Evolutionary conservation across 768 basidiomycete species (phyloP).

Genomic region (Hygrophorus pudorinus): DNA sequence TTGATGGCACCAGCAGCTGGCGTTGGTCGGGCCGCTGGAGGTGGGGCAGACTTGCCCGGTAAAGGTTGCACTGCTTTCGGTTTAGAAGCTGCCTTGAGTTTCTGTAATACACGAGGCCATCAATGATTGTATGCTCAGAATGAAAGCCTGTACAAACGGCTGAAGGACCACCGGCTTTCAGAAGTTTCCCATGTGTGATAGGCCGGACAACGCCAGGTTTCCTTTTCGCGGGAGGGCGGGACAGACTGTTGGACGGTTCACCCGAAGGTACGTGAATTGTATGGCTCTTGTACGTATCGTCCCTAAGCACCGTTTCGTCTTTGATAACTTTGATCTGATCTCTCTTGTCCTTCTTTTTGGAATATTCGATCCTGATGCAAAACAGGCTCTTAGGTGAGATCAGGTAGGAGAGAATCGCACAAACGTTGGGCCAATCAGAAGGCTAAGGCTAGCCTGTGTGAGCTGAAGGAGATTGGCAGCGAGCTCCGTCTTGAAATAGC

Average conservation of each 20-base stretch:
- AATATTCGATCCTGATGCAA: slow-evolving; percentile 65
- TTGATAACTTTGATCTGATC: slow-evolving; percentile 79
- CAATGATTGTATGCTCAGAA: not conserved
- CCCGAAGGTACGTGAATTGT: slow-evolving; percentile 82
- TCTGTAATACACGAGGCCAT: slow-evolving; percentile 21
- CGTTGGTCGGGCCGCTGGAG: slow-evolving; percentile 24
- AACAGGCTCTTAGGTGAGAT: not conserved
- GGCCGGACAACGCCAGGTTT: slow-evolving; percentile 84
- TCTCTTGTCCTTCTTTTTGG: slow-evolving; percentile 96
- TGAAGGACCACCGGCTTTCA: slow-evolving; percentile 70
- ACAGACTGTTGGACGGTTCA: slow-evolving; percentile 72
- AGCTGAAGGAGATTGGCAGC: slow-evolving; percentile 70
- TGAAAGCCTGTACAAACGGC: slow-evolving; percentile 25
- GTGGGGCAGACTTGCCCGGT: slow-evolving; percentile 43
- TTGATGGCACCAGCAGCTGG: slow-evolving; percentile 17
- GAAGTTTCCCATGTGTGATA: slow-evolving; percentile 74
- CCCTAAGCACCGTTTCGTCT: slow-evolving; percentile 72
- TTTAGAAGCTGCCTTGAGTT: slow-evolving; percentile 38
- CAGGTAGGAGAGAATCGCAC: slow-evolving; percentile 17
- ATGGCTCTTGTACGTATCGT: slow-evolving; percentile 91
- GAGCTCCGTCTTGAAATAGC: slow-evolving; percentile 94
- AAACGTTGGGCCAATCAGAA: slow-evolving; percentile 71
- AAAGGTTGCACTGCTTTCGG: slow-evolving; percentile 53
- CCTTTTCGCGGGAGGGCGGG: slow-evolving; percentile 75
- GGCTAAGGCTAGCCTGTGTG: slow-evolving; percentile 64